Evolutionary conservation across 257 asterid species (phyloP).

Genomic region (Agastache rugosa): DNA sequence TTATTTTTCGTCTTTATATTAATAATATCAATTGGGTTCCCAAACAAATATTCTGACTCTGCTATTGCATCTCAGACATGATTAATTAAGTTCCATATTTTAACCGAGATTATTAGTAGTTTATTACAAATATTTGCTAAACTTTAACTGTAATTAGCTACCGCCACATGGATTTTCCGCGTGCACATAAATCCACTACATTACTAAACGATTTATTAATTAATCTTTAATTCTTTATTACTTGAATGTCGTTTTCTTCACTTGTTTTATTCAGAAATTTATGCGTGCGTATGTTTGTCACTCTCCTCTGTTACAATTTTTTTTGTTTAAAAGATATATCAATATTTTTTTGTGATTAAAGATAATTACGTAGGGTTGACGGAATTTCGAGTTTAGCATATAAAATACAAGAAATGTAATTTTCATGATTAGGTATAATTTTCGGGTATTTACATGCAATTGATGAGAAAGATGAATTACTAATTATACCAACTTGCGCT

Average conservation of each 20-base stretch:
- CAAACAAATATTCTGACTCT: no score
- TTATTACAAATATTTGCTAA: no score
- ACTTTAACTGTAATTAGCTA: no score
- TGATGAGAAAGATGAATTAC: no score
- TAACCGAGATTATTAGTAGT: no score
- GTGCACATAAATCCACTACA: not conserved
- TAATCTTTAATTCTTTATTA: no score
- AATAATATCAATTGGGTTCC: no score
- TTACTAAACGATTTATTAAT: not conserved
- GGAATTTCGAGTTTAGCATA: not conserved
- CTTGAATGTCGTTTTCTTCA: not conserved
- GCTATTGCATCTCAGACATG: no score
- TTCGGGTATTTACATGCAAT: not conserved
- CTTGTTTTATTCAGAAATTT: constrained; percentile 14
- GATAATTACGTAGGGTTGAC: not conserved
- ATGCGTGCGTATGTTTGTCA: not conserved
- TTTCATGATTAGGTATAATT: not conserved
- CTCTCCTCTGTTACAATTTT: not conserved
- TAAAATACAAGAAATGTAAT: not conserved
- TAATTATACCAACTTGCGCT: no score
- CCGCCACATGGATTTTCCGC: not conserved
- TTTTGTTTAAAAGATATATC: not conserved
- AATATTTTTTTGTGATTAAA: not conserved
- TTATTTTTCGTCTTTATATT: no score
- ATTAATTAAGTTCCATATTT: no score